Evolutionary conservation across 2,329 filamentous ascomycete genomes (phyloP).

Genomic region (Trichocomaceae sp.): DNA sequence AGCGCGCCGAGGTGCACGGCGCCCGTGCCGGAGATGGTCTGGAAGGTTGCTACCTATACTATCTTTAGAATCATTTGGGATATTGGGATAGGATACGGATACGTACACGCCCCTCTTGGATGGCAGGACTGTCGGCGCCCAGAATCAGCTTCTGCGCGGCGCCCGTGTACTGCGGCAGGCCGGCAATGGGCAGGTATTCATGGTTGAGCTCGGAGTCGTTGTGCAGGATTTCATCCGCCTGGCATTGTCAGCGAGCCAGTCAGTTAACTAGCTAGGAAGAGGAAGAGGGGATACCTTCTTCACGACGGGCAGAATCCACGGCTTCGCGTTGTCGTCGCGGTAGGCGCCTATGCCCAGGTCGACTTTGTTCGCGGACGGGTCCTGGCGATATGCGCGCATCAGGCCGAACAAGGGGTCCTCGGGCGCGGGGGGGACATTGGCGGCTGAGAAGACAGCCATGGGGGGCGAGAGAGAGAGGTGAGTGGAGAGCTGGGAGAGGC

Average conservation of each 20-base stretch:
- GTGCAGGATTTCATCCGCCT: constrained; percentile 87
- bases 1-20: constrained; percentile 88
- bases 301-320: constrained; percentile 93
- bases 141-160: constrained; percentile 89
- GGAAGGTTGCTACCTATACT: constrained; percentile 61
- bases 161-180: constrained; percentile 74
- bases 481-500: not conserved
- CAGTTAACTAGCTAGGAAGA: not conserved
- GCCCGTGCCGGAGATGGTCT: constrained; percentile 96
- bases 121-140: constrained; percentile 69
- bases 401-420: constrained; percentile 94
- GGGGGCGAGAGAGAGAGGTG: constrained; percentile 28
- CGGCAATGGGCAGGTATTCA: constrained; percentile 96
- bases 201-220: constrained; percentile 89
- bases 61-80: not conserved
- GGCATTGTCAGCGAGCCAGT: constrained; percentile 1
- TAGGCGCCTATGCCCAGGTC: constrained; percentile 95
- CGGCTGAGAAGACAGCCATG: constrained; percentile 68
- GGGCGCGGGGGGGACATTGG: constrained; percentile 78
- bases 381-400: constrained; percentile 78
- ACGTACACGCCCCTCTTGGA: constrained; percentile 70
- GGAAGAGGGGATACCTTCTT: constrained; percentile 63
- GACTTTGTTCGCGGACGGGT: constrained; percentile 71
- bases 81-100: not conserved
- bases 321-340: constrained; percentile 89